These are phyloP conservation scores for Aethionema arabicum DNA, from an alignment of 345 rosid genomes.

Conservation along the genomic window DNA sequence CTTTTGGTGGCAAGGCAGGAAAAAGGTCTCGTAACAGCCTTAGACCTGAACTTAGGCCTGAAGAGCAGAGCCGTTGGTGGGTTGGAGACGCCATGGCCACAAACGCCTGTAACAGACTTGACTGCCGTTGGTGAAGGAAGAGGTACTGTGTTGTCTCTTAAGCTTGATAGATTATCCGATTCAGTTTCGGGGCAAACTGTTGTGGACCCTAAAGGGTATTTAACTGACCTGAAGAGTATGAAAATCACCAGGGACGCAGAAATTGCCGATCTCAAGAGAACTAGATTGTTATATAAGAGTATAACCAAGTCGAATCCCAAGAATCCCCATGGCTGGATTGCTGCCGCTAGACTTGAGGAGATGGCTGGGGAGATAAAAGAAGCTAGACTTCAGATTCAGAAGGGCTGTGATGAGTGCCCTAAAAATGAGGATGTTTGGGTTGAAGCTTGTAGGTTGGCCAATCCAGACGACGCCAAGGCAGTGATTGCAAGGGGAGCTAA, in stretches of 20 bases:
- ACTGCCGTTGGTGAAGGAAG: slow-evolving; percentile 97
- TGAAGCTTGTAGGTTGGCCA: slow-evolving; percentile 85
- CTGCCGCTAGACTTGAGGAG: slow-evolving; percentile 94
- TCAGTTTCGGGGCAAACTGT: slow-evolving; percentile 85
- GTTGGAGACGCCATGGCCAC: slow-evolving; percentile 82
- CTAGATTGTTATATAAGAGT: slow-evolving; percentile 84
- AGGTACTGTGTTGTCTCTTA: slow-evolving; percentile 86
- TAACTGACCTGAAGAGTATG: slow-evolving; percentile 92
- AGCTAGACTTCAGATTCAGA: slow-evolving; percentile 77
- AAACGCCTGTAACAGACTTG: slow-evolving; percentile 85
- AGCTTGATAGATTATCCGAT: slow-evolving; percentile 86
- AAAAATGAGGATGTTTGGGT: slow-evolving; percentile 90
- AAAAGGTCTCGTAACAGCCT: slow-evolving; percentile 86
- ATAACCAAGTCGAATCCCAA: slow-evolving; percentile 81
- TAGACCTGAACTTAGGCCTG: too few relatives aligned
- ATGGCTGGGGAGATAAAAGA: slow-evolving; percentile 88
- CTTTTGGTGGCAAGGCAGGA: slow-evolving; percentile 91
- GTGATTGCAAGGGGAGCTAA: slow-evolving; percentile 86
- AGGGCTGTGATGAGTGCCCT: slow-evolving; percentile 92
- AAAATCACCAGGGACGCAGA: slow-evolving; percentile 95
- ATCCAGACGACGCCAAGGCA: slow-evolving; percentile 86
- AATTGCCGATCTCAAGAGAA: slow-evolving; percentile 88
- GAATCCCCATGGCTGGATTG: slow-evolving; percentile 96
- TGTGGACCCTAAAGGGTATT: slow-evolving; percentile 89
- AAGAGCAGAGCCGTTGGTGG: slow-evolving; percentile 81